phyloP scores from a whole-genome alignment of 164 flowering plant species.

The Platanus orientalis region DNA sequence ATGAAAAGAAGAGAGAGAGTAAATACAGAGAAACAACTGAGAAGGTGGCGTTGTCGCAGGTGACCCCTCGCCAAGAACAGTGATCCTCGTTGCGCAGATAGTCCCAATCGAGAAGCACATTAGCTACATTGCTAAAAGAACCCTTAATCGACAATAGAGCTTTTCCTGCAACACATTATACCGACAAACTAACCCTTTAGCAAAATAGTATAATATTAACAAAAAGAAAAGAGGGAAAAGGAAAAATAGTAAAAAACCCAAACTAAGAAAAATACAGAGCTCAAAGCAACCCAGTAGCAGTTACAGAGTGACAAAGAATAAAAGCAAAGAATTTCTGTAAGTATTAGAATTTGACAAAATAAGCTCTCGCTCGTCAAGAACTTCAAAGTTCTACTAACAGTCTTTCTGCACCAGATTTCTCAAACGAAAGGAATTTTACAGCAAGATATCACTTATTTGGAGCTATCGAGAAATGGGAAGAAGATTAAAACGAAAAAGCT shows the following conservation, averaged over 20 bases:
- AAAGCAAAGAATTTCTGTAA: too few species aligned
- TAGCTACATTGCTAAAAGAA: slow-evolving; percentile 67
- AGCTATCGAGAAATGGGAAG: too few species aligned
- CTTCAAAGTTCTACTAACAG: too few species aligned
- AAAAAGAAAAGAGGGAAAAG: neutral
- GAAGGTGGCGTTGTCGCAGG: slow-evolving; percentile 54
- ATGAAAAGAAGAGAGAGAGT: neutral
- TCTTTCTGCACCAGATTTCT: too few species aligned
- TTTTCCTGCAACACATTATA: slow-evolving; percentile 38
- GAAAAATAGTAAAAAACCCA: neutral
- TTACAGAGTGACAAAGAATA: neutral
- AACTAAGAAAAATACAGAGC: neutral
- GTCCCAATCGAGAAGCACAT: slow-evolving; percentile 82
- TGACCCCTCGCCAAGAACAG: slow-evolving; percentile 90
- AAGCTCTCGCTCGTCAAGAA: too few species aligned
- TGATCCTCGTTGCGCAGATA: slow-evolving; percentile 44
- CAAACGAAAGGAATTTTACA: too few species aligned
- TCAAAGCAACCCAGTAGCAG: neutral
- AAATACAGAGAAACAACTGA: slow-evolving; percentile 67
- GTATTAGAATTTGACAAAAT: too few species aligned
- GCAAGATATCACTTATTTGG: too few species aligned
- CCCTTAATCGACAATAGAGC: slow-evolving; percentile 68
- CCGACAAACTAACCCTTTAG: too few species aligned
- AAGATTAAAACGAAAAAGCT: too few species aligned
- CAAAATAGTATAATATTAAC: neutral